Conservation (phyloP, 371 early-diverging fungal species). For the Saksenaea oblongispora region DNA sequence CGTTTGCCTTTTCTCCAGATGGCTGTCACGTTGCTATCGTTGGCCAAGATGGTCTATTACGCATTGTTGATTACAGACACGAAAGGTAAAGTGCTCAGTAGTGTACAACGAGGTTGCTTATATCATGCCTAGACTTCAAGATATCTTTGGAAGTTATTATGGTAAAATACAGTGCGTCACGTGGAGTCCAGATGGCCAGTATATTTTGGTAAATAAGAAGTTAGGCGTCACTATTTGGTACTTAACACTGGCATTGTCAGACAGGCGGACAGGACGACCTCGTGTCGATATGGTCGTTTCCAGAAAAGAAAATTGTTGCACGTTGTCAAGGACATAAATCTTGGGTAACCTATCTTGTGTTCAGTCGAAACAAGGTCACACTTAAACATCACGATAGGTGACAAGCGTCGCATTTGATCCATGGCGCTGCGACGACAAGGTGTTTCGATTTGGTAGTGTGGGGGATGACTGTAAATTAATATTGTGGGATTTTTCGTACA, state of each 20-base stretch:
- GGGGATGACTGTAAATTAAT: conserved; percentile 84
- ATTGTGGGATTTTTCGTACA: conserved; percentile 89
- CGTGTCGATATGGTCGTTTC: conserved; percentile 85
- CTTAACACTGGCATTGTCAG: conserved; percentile 9
- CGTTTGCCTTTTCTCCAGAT: conserved; percentile 85
- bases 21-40: conserved; percentile 73
- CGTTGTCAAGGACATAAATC: conserved; percentile 92
- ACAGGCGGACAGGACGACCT: conserved; percentile 94
- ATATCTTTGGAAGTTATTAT: conserved; percentile 76
- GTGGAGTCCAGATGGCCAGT: conserved; percentile 91
- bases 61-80: conserved; percentile 66
- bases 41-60: conserved; percentile 70
- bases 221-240: background rate
- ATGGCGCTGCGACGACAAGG: conserved; percentile 75
- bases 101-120: background rate
- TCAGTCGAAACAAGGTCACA: background rate
- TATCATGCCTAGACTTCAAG: conserved; percentile 50
- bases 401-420: conserved; percentile 88
- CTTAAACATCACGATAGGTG: conserved; percentile 39
- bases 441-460: conserved; percentile 84
- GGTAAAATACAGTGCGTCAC: conserved; percentile 80
- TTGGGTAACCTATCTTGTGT: conserved; percentile 60
- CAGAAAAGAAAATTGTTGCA: conserved; percentile 72
- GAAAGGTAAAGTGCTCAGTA: conserved; percentile 44
- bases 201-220: conserved; percentile 67